Percentiles rank a stretch among this genome's conserved stretches.
phyloP scores from a whole-genome alignment of 176 grass and related monocot species.

The Hyparrhenia diplandra region DNA sequence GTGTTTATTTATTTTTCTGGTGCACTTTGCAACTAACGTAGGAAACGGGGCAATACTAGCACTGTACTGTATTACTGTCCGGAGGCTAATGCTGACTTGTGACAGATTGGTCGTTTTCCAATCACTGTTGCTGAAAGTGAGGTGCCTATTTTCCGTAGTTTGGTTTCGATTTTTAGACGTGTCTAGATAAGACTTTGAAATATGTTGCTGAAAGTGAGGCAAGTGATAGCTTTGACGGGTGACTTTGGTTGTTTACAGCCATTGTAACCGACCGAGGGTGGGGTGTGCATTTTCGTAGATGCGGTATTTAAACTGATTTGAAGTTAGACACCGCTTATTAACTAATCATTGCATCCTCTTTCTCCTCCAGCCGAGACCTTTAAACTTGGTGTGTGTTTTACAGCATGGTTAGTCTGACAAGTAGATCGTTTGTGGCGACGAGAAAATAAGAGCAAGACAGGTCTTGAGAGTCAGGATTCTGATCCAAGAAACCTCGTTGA shows the following conservation, averaged over 20 bases:
- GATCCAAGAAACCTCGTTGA: too few species aligned
- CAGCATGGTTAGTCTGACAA: too few species aligned
- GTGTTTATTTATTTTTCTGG: not conserved
- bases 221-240: not conserved
- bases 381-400: not conserved
- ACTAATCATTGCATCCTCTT: not conserved
- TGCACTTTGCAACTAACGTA: conserved; percentile 12
- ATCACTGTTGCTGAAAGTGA: not conserved
- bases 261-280: too few species aligned
- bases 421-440: too few species aligned
- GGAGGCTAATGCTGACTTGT: not conserved
- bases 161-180: not conserved
- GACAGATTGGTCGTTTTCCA: not conserved
- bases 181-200: not conserved
- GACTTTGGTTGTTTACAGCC: too few species aligned
- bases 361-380: too few species aligned
- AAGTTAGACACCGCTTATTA: not conserved
- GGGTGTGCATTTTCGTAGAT: too few species aligned
- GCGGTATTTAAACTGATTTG: not conserved
- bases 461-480: too few species aligned
- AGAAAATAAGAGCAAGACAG: too few species aligned
- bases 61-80: not conserved
- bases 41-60: not conserved
- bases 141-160: not conserved
- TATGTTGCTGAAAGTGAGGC: not conserved